phyloP scores from a whole-genome alignment of 2,329 filamentous ascomycete species.

The Xylariaceae sp. region DNA sequence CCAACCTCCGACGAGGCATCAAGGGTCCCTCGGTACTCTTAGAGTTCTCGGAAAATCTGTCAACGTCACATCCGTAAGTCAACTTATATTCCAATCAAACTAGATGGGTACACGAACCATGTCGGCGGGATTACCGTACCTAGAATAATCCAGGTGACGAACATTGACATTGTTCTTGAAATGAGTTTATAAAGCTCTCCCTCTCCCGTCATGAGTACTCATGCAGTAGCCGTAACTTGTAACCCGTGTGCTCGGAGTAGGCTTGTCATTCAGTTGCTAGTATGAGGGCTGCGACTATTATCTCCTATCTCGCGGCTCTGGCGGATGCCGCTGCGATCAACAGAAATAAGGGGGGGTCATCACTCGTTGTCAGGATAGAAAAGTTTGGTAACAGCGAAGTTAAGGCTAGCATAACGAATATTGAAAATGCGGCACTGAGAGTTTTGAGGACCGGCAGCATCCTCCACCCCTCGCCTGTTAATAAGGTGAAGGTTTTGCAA shows the following conservation, averaged over 20 bases:
- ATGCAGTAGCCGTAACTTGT: not conserved
- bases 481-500: slow-evolving; percentile 56
- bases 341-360: slow-evolving; percentile 19
- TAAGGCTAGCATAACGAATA: slow-evolving; percentile 59
- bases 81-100: slow-evolving; percentile 5
- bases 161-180: not conserved
- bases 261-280: not conserved
- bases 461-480: slow-evolving; percentile 54
- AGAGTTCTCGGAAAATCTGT: not conserved
- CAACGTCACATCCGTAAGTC: not conserved
- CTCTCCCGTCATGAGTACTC: not conserved
- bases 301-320: slow-evolving; percentile 1
- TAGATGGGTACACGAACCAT: not conserved
- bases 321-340: slow-evolving; percentile 13
- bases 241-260: not conserved
- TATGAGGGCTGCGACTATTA: slow-evolving; percentile 13
- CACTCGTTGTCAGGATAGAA: slow-evolving; percentile 51
- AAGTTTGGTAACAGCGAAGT: slow-evolving; percentile 56
- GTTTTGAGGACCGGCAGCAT: slow-evolving; percentile 58
- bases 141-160: slow-evolving; percentile 5
- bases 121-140: not conserved
- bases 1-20: not conserved
- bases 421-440: slow-evolving; percentile 52
- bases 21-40: not conserved
- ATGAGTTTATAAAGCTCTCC: not conserved